These are phyloP conservation scores for Epichloe brachyelytri DNA, from an alignment of 2,329 filamentous ascomycete species.

Conservation along the genomic window DNA sequence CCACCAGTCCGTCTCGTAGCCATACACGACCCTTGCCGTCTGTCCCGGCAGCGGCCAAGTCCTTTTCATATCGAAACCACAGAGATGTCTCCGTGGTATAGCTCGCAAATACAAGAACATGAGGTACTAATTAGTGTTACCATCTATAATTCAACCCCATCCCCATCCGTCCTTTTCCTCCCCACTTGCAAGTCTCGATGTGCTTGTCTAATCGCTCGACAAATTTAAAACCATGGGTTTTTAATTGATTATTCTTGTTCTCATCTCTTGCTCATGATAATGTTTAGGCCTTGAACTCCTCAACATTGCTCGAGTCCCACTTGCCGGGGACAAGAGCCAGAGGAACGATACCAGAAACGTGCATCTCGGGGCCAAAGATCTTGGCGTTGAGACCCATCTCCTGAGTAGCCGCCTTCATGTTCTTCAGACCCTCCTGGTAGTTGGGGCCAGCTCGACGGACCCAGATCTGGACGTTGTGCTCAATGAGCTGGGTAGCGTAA, in stretches of 20 bases:
- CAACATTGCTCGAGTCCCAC: conserved; percentile 46
- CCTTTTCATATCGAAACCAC: not conserved
- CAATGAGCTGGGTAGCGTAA: conserved; percentile 68
- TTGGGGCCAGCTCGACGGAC: conserved; percentile 79
- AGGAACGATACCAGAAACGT: conserved; percentile 93
- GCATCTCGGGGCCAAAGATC: conserved; percentile 69
- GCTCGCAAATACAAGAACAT: conserved; percentile 22
- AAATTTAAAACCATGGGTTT: not conserved
- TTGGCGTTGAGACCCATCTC: conserved; percentile 70
- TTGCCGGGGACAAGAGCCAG: conserved; percentile 63
- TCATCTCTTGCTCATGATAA: not conserved
- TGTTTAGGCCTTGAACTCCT: conserved; percentile 47
- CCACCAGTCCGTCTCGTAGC: not conserved
- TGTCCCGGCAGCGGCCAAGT: conserved; percentile 2
- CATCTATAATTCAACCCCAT: conserved; percentile 8
- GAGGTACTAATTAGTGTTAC: conserved; percentile 10
- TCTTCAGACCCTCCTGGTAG: conserved; percentile 99
- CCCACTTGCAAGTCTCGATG: not conserved
- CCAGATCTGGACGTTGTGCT: conserved; percentile 99
- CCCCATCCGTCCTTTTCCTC: not conserved
- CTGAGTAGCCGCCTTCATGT: conserved; percentile 93
- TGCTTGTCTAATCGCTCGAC: not conserved
- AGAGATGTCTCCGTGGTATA: conserved; percentile 15
- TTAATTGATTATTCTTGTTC: not conserved
- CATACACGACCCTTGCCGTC: conserved; percentile 2